A percentile compares a stretch with the other conserved stretches of the same genome.
These are phyloP conservation scores for Magnolia sinica DNA, from an alignment of 164 flowering plant species.

Conservation along the genomic window DNA sequence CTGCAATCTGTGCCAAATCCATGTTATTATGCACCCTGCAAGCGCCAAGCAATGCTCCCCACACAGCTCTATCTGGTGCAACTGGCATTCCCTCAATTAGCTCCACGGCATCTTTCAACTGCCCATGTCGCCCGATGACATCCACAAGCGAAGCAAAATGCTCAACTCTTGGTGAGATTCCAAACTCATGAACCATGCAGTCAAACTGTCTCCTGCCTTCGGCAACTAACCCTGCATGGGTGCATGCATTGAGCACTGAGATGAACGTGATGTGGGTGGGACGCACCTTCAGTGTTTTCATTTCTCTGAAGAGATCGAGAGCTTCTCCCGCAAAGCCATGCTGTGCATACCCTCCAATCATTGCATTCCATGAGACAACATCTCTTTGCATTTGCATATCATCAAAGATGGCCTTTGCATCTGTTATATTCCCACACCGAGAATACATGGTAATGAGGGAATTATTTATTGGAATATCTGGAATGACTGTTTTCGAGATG, in stretches of 20 bases:
- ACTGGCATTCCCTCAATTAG: conserved; percentile 15
- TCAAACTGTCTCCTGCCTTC: conserved; percentile 15
- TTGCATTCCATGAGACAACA: conserved; percentile 20
- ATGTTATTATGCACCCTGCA: conserved; percentile 13
- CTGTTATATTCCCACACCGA: conserved; percentile 18
- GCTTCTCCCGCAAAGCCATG: conserved; percentile 19
- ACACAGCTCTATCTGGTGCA: conserved; percentile 15
- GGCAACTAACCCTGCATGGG: conserved; percentile 18
- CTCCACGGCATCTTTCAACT: conserved; percentile 10
- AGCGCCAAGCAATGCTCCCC: conserved; percentile 23
- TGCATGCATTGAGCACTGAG: conserved; percentile 19
- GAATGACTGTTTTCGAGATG: conserved; percentile 7
- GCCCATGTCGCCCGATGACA: conserved; percentile 16
- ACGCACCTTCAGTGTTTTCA: conserved; percentile 14
- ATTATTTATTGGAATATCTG: conserved; percentile 17
- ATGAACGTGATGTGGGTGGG: conserved; percentile 18
- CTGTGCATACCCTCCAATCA: conserved; percentile 21
- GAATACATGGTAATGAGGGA: conserved; percentile 19
- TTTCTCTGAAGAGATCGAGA: conserved; percentile 12
- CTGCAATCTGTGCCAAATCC: conserved; percentile 15
- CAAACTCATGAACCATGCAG: conserved; percentile 17
- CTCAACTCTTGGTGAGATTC: conserved; percentile 18
- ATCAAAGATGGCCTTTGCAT: conserved; percentile 14
- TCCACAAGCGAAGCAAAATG: conserved; percentile 21
- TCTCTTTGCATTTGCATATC: conserved; percentile 11